Evolutionary conservation across 495 filamentous ascomycete genomes (phyloP).

Genomic region (Aspergillus wentii): DNA sequence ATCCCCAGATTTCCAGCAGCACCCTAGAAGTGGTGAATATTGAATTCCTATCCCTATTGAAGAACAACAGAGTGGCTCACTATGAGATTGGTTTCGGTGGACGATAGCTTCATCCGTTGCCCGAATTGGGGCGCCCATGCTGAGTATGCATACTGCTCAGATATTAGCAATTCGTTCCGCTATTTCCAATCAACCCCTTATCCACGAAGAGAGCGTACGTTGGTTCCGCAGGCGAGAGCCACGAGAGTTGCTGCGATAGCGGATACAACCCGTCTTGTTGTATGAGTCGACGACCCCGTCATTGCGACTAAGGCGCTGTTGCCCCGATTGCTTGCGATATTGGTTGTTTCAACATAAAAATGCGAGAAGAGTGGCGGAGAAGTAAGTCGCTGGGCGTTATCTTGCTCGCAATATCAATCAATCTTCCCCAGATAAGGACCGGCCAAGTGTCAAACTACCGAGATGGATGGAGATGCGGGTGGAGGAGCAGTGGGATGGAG

Average conservation of each 20-base stretch:
- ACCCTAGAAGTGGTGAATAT: conserved; percentile 47
- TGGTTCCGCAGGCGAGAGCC: conserved; percentile 86
- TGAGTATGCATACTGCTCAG: conserved; percentile 85
- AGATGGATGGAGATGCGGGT: too few species aligned
- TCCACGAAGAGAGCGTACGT: conserved; percentile 51
- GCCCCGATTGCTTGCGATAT: background rate
- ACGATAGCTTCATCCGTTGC: conserved; percentile 74
- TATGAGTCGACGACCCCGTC: conserved; percentile 19
- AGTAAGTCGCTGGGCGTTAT: background rate
- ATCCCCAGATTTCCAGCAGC: conserved; percentile 91
- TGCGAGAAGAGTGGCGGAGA: too few species aligned
- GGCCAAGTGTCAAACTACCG: background rate
- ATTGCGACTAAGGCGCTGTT: conserved; percentile 18
- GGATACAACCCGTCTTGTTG: conserved; percentile 57
- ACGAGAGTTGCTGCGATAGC: conserved; percentile 82
- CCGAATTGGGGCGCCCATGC: conserved; percentile 97
- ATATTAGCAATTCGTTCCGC: conserved; percentile 5
- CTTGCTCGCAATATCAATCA: background rate
- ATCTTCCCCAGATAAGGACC: background rate
- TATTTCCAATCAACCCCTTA: background rate
- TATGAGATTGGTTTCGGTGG: conserved; percentile 88
- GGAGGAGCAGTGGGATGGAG: too few species aligned
- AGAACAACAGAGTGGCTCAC: conserved; percentile 39
- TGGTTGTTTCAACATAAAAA: conserved; percentile 1
- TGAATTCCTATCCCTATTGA: conserved; percentile 1